These are phyloP conservation scores for Fonsecaea pedrosoi DNA, from an alignment of 2,329 filamentous ascomycete genomes.

Conservation along the genomic window DNA sequence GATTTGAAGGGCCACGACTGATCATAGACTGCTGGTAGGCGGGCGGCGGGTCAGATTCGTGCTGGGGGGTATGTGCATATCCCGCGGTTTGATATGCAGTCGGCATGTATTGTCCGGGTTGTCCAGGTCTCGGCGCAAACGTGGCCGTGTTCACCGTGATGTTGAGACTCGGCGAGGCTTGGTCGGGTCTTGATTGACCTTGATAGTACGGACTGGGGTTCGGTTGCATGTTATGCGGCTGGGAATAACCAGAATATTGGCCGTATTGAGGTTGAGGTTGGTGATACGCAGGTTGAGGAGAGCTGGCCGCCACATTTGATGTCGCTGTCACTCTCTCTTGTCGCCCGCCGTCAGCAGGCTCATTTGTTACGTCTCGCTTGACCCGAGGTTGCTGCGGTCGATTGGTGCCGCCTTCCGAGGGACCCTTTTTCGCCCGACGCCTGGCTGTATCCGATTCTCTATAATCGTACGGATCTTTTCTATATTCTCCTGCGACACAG, in stretches of 20 bases:
- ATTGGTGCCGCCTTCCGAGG: constrained; percentile 29
- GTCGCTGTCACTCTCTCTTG: constrained; percentile 19
- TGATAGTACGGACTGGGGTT: constrained; percentile 17
- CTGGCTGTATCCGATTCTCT: constrained; percentile 34
- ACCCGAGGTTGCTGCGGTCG: constrained; percentile 24
- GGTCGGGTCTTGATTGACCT: constrained; percentile 13
- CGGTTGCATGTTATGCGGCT: constrained; percentile 16
- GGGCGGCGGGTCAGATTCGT: constrained; percentile 20
- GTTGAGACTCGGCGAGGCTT: constrained; percentile 19
- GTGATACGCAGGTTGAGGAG: constrained; percentile 16
- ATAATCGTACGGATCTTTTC: constrained; percentile 34
- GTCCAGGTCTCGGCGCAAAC: constrained; percentile 12
- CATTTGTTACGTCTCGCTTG: constrained; percentile 17
- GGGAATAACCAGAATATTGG: constrained; percentile 14
- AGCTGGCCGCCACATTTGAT: constrained; percentile 1
- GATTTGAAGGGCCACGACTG: constrained; percentile 20
- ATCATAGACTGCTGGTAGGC: constrained; percentile 27
- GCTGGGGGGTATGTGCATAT: constrained; percentile 14
- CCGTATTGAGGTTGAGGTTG: constrained; percentile 18
- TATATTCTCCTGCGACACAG: constrained; percentile 27
- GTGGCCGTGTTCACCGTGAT: constrained; percentile 18
- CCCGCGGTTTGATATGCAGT: constrained; percentile 12
- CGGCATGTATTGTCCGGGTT: constrained; percentile 13
- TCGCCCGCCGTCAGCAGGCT: constrained; percentile 18
- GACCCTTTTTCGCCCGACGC: constrained; percentile 30